Base-by-base conservation (phyloP, 768 basidiomycete genomes). In the Mycena belliarum region DNA sequence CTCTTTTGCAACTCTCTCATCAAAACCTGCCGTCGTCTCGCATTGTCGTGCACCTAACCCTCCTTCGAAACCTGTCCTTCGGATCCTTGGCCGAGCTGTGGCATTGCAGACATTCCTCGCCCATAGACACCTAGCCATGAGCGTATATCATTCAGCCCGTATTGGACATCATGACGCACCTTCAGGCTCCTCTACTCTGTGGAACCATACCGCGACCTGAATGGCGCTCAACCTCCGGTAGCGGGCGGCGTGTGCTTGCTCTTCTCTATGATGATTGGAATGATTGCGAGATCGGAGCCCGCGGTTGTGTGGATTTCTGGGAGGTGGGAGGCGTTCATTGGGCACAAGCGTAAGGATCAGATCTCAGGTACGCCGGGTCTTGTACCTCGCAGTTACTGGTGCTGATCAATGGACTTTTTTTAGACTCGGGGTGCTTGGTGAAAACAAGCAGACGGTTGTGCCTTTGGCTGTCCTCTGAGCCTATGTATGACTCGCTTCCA, bases 261-360 rank as follows among this genome's bases (percentile, higher is more conserved):
- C 28, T 16, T 25, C 0, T n/a, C 1, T 6, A n/a, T 2, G 2
- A 37, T 7, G 47, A 48, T 33, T 52, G 46, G 45, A 14, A 23
- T 12, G 37, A 38, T 2, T 38, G 37, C 49, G 53, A 55, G 15
- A 11, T 47, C 12, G 59, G 49, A 5, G 44, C 50, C 4, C 37
- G 37, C 14, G 46, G 52, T 2, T 45, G 50, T 3, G 23, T 7
- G 14, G 55, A 50, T 20, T 61, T 56, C 20, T 61, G 59, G 59
- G 49, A 43, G 6, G 50, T 49, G 1, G 3, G 59, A 61, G 7
- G 44, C 23, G n/a, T 56, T 61, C n/a, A 16, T 61, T 9, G 50
- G 21, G 12, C 49, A 50, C 3, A 55, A 56, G 40, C 59, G 49
- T 2, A 40, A 45, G 10, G 44, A 49, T 40, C 45, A 38, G 37